A percentile compares a stretch with the other conserved stretches of the same genome.
Evolutionary conservation across 1,284 basidiomycete genomes (phyloP).

Genomic region (Schizophyllum commune): DNA sequence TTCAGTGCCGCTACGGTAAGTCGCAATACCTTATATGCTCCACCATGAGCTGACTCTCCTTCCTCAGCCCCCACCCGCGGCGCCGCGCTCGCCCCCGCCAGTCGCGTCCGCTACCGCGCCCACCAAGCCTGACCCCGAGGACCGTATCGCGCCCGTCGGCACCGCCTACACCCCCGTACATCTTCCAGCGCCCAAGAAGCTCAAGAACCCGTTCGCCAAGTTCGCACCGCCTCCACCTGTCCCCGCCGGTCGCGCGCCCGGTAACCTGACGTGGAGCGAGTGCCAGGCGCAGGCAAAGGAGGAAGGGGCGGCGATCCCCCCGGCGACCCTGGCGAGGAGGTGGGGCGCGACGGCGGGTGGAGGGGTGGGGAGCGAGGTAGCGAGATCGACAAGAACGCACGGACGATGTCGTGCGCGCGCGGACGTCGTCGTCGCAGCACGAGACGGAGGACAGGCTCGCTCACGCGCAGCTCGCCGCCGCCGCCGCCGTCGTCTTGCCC

Average conservation of each 20-base stretch:
- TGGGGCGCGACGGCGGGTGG: no score
- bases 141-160: constrained; percentile 76
- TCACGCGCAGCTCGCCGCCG: no score
- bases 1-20: not conserved
- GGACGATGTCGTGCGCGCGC: no score
- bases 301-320: constrained; percentile 74
- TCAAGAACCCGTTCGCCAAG: constrained; percentile 76
- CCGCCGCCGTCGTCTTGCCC: no score
- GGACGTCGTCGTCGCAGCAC: no score
- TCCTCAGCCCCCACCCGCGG: constrained; percentile 10
- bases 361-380: no score
- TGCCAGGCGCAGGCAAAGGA: constrained; percentile 79
- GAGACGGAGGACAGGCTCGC: no score
- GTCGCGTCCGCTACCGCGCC: constrained; percentile 40
- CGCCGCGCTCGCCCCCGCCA: constrained; percentile 31
- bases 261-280: constrained; percentile 89
- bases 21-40: no score
- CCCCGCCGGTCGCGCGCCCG: constrained; percentile 31
- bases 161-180: constrained; percentile 85
- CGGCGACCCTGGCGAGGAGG: no score
- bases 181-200: constrained; percentile 76
- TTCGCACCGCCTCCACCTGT: constrained; percentile 24
- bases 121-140: constrained; percentile 69
- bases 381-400: no score
- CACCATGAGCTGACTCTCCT: not conserved